These are phyloP conservation scores for Cladosporium sphaerospermum DNA, from an alignment of 2,329 filamentous ascomycete species.

Conservation along the genomic window DNA sequence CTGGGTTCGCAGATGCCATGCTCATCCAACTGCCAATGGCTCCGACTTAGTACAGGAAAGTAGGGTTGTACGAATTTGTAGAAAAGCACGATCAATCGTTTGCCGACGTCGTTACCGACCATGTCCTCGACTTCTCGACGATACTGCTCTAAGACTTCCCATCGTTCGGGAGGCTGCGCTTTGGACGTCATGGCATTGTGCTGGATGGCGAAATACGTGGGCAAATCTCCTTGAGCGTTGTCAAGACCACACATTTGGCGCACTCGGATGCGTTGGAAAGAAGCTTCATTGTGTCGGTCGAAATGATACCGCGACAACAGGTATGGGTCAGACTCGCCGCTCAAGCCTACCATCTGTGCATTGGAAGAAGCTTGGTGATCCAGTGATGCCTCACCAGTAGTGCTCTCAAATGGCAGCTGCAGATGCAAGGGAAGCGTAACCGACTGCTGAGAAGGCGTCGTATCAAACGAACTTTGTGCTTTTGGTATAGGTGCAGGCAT, in stretches of 20 bases:
- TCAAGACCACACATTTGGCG: conserved; percentile 26
- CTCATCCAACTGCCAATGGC: conserved; percentile 25
- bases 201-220: conserved; percentile 32
- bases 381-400: conserved; percentile 26
- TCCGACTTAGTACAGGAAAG: conserved; percentile 38
- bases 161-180: conserved; percentile 29
- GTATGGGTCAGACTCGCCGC: conserved; percentile 29
- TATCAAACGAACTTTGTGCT: conserved; percentile 20
- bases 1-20: conserved; percentile 27
- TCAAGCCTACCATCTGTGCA: conserved; percentile 29
- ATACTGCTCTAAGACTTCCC: conserved; percentile 21
- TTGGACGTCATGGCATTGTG: conserved; percentile 30
- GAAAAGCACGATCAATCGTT: conserved; percentile 36
- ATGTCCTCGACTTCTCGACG: conserved; percentile 28
- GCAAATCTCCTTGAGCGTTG: conserved; percentile 16
- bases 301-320: conserved; percentile 29
- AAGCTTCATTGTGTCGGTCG: conserved; percentile 29
- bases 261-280: conserved; percentile 27
- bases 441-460: conserved; percentile 20
- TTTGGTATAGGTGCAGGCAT: conserved; percentile 8
- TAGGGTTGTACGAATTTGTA: conserved; percentile 41
- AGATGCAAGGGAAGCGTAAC: conserved; percentile 18
- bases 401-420: conserved; percentile 22
- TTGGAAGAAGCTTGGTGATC: conserved; percentile 28
- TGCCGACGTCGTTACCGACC: conserved; percentile 28